Conservation (phyloP, 768 basidiomycete species). For the Xanthoconium stramineum region DNA sequence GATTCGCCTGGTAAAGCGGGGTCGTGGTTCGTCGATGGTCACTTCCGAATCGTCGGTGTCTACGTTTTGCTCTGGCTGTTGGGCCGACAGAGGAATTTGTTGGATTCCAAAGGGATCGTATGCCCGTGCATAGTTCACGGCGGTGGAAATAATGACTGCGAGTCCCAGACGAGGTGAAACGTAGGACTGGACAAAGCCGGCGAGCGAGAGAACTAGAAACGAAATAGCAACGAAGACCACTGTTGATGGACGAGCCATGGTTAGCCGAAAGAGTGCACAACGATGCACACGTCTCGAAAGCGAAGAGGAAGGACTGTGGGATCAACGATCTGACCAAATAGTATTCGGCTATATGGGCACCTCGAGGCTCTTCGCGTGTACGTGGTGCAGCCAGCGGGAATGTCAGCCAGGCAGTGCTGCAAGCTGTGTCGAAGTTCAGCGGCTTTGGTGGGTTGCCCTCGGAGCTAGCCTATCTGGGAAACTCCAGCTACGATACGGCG, state of each 20-base stretch:
- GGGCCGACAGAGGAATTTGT: conserved; percentile 9
- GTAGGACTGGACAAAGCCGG: conserved; percentile 30
- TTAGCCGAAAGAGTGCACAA: neutral
- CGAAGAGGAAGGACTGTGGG: neutral
- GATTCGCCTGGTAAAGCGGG: conserved; percentile 47
- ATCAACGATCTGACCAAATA: conserved; percentile 9
- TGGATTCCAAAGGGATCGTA: conserved; percentile 21
- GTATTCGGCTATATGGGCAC: conserved; percentile 17
- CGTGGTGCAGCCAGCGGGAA: conserved; percentile 20
- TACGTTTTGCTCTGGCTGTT: conserved; percentile 1
- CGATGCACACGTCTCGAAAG: conserved; percentile 4
- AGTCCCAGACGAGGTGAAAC: conserved; percentile 24
- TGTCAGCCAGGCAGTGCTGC: conserved; percentile 15
- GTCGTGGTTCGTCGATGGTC: conserved; percentile 23
- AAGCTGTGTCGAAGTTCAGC: neutral
- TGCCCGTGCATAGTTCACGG: conserved; percentile 26
- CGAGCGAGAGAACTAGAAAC: conserved; percentile 29
- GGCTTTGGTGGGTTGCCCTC: neutral
- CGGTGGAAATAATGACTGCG: conserved; percentile 23
- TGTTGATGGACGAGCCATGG: conserved; percentile 26
- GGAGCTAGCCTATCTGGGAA: neutral
- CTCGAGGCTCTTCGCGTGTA: conserved; percentile 28
- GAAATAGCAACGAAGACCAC: conserved; percentile 20
- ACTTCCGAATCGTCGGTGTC: conserved; percentile 9
- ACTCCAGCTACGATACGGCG: neutral